phyloP scores from a whole-genome alignment of 2,329 filamentous ascomycete species.

The Colletotrichum tropicale region DNA sequence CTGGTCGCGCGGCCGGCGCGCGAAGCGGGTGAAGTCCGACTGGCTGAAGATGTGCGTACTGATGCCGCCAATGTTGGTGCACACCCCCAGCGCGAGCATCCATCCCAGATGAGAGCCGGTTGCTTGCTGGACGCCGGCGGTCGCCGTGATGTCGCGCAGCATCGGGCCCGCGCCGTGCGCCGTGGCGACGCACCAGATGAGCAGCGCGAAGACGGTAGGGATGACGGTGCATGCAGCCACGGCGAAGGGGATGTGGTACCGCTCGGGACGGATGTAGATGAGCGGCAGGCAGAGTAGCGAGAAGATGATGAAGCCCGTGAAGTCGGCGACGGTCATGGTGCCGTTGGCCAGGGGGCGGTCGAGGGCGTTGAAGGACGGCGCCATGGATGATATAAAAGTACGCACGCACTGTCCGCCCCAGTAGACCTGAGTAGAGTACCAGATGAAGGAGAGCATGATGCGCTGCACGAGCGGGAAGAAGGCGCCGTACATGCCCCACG shows the following conservation, averaged over 20 bases:
- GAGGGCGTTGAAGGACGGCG: constrained; percentile 24
- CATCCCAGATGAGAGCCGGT: constrained; percentile 24
- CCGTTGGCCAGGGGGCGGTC: constrained; percentile 18
- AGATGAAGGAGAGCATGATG: constrained; percentile 28
- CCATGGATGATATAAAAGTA: constrained; percentile 22
- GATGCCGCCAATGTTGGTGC: constrained; percentile 32
- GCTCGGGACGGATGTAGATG: constrained; percentile 29
- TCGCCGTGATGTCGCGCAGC: constrained; percentile 23
- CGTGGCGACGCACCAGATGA: constrained; percentile 32
- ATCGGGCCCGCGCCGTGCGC: constrained; percentile 27
- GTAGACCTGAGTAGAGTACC: constrained; percentile 29
- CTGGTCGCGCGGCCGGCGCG: constrained; percentile 30
- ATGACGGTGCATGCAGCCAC: constrained; percentile 26
- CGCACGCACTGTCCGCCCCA: constrained; percentile 29
- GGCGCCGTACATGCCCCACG: constrained; percentile 30
- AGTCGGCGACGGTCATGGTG: constrained; percentile 24
- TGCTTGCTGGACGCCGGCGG: constrained; percentile 24
- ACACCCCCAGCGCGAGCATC: constrained; percentile 30
- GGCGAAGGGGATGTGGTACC: constrained; percentile 28
- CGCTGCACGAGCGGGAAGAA: constrained; percentile 28
- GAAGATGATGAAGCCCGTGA: constrained; percentile 27
- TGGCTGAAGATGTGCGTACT: constrained; percentile 31
- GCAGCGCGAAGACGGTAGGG: constrained; percentile 30
- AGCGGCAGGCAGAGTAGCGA: constrained; percentile 27
- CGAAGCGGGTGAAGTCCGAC: constrained; percentile 34